phyloP scores from a whole-genome alignment of 2,329 filamentous ascomycete species.

The Mycocentrospora acerina region DNA sequence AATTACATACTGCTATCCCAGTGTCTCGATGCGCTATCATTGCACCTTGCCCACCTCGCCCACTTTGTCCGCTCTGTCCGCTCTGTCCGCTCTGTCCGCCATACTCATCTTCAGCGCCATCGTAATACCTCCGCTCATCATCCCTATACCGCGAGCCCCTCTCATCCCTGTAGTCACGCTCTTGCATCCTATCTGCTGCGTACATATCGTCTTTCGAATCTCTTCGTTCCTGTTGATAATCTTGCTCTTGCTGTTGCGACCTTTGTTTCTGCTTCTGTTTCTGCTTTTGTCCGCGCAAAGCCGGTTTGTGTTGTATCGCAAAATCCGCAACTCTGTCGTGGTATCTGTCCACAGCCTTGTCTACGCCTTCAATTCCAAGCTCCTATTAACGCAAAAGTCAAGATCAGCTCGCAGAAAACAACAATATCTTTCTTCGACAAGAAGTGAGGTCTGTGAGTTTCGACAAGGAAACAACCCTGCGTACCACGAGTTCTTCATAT shows the following conservation, averaged over 20 bases:
- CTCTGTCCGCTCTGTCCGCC: no score
- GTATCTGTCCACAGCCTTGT: conserved; percentile 31
- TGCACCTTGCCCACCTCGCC: no score
- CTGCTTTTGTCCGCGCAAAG: conserved; percentile 10
- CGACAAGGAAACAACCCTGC: conserved; percentile 7
- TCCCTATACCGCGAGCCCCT: conserved; percentile 16
- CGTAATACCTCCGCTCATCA: conserved; percentile 17
- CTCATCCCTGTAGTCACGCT: conserved; percentile 12
- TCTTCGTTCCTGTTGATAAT: conserved; percentile 2
- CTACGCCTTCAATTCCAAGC: conserved; percentile 38
- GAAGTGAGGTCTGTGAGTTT: neutral
- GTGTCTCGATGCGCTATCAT: no score
- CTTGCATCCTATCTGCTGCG: conserved; percentile 11
- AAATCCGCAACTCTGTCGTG: conserved; percentile 29
- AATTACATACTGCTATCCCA: conserved; percentile 15
- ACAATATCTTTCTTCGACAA: neutral
- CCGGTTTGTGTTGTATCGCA: conserved; percentile 13
- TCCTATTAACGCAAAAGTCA: conserved; percentile 23
- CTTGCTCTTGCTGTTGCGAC: conserved; percentile 1
- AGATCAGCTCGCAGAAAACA: conserved; percentile 11
- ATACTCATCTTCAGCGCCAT: conserved; percentile 13
- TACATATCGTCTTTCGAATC: conserved; percentile 20
- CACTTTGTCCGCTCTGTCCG: conserved; percentile 6
- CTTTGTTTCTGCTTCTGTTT: conserved; percentile 6
- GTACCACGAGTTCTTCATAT: conserved; percentile 31